Conservation (phyloP, 2,329 filamentous ascomycete species). For the Rachicladosporium sp. region DNA sequence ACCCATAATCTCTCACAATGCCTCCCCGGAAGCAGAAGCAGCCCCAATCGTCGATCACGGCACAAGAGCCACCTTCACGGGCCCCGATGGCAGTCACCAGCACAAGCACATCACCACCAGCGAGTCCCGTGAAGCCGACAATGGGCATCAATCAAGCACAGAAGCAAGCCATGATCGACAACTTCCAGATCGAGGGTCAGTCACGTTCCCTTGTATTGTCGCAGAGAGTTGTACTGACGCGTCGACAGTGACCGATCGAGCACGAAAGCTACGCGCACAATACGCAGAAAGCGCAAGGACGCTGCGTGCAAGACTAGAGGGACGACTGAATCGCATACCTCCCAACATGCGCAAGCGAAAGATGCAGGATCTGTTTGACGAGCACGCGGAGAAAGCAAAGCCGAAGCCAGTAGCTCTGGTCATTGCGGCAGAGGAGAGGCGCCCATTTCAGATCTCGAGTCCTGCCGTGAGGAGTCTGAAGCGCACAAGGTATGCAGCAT, state of each 20-base stretch:
- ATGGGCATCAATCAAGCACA: constrained; percentile 39
- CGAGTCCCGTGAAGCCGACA: constrained; percentile 11
- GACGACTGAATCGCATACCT: constrained; percentile 87
- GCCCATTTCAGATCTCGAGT: neutral
- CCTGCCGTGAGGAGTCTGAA: constrained; percentile 14
- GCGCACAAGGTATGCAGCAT: constrained; percentile 22
- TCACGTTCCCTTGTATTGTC: no score
- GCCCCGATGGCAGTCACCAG: neutral
- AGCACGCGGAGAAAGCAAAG: constrained; percentile 27
- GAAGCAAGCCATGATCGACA: constrained; percentile 80
- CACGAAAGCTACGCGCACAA: constrained; percentile 75
- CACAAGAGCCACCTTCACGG: constrained; percentile 7
- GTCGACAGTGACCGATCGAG: constrained; percentile 65
- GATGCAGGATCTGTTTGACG: constrained; percentile 65
- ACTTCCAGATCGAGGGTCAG: constrained; percentile 76
- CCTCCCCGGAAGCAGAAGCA: constrained; percentile 5
- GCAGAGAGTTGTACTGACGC: constrained; percentile 6
- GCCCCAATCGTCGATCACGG: constrained; percentile 5
- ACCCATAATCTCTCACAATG: neutral
- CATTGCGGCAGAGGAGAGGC: neutral
- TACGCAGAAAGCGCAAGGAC: constrained; percentile 81
- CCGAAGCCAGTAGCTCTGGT: constrained; percentile 8
- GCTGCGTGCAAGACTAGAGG: constrained; percentile 73
- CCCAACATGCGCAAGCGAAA: constrained; percentile 62
- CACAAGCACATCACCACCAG: constrained; percentile 6